Evolutionary conservation across 2,329 filamentous ascomycete genomes (phyloP), one percentile per base, ranked within the genome.

Genomic region (Arthroderma sp.): DNA sequence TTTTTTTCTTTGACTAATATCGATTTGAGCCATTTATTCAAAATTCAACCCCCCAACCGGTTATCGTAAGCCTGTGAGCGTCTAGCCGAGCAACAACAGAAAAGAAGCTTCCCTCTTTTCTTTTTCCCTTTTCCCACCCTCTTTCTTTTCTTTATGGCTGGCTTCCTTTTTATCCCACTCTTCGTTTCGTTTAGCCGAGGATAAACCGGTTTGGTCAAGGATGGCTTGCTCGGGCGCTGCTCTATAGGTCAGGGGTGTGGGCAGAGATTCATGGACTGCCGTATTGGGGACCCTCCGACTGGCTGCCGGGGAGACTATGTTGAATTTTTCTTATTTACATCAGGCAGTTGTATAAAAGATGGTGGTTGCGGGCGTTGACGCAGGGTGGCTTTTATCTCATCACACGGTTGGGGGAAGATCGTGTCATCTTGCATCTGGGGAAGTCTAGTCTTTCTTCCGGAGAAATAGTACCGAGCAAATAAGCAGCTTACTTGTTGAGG

Each of bases 171-270:
- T 33, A 17, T 31, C 33, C 13, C 7, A 15, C 25, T 9, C 25
- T 31, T 51, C 23, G n/a, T 33, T 8, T 33, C 47, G 47, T 51
- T 35, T 51, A 35, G 47, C 47, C 47, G 47, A 51, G 47, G 47
- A 51, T 51, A 51, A 51, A 51, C 47, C 47, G 25, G 47, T 51
- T 51, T 51, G 47, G 47, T 51, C 47, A 51, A 51, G 47, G 47
- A 33, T 31, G 47, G 47, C 47, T 15, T 9, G 23, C 44, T 49
- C n/a, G n/a, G 21, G 44, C 13, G 4, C 0, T 17, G 44, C 19
- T 43, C 15, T 15, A 31, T 9, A 43, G 39, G 17, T 43, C 6
- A 19, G n/a, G 15, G 39, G 17, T n/a, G 13, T 43, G 17, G 39
- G 17, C n/a, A 15, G 13, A 47, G 41, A 47, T 25, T 19, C 19